Percentiles rank a stretch among this genome's conserved stretches.
Evolutionary conservation across 192 early-diverging fungal species (phyloP).

Genomic region (Spizellomyces punctatus): DNA sequence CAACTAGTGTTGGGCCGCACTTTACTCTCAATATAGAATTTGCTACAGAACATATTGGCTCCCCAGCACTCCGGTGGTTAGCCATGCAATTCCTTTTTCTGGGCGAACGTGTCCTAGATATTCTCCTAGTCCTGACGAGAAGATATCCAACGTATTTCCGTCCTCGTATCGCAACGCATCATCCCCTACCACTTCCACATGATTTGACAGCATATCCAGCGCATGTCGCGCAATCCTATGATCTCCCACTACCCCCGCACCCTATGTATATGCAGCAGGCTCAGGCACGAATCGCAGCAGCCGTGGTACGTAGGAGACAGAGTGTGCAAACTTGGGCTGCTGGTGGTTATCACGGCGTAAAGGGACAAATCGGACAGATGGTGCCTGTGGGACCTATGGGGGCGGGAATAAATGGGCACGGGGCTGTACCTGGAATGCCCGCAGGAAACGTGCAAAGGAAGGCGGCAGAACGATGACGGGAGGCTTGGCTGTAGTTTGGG

Average conservation of each 20-base stretch:
- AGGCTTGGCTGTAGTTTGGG: too few species aligned
- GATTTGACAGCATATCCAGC: not conserved
- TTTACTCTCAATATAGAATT: constrained; percentile 1
- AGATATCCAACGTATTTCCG: constrained; percentile 20
- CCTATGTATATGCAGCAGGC: too few species aligned
- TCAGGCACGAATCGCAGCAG: not conserved
- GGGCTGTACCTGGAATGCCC: too few species aligned
- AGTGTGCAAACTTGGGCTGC: not conserved
- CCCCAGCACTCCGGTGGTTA: constrained; percentile 21
- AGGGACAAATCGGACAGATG: not conserved
- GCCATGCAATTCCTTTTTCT: constrained; percentile 24
- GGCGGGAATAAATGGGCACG: too few species aligned
- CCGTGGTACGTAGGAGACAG: not conserved
- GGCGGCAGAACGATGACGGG: too few species aligned
- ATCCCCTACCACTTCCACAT: not conserved
- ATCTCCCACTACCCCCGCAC: not conserved
- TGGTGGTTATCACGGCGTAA: not conserved
- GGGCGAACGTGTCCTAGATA: constrained; percentile 24
- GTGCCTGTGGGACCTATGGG: too few species aligned
- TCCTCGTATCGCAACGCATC: not conserved
- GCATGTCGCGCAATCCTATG: not conserved
- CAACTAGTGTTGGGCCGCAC: not conserved
- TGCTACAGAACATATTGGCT: constrained; percentile 9
- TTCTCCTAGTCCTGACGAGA: constrained; percentile 20
- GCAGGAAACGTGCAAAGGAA: too few species aligned